These are phyloP conservation scores for Cyclaneusma minus DNA, from an alignment of 2,329 filamentous ascomycete genomes.

Conservation along the genomic window DNA sequence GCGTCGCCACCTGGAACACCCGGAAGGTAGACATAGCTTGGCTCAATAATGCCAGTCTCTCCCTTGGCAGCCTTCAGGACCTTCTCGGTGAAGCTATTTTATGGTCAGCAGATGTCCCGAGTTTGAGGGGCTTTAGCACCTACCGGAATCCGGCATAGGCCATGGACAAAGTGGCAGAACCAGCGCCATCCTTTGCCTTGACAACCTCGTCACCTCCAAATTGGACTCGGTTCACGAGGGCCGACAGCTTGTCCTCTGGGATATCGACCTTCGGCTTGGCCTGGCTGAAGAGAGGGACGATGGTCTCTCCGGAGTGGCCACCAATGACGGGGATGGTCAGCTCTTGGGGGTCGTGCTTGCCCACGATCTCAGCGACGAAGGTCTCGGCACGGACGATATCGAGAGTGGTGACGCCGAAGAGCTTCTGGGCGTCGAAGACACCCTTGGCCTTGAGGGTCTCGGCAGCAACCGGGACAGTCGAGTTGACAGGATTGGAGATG, in stretches of 20 bases:
- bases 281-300: conserved; percentile 94
- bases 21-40: conserved; percentile 88
- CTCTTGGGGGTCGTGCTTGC: conserved; percentile 69
- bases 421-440: conserved; percentile 87
- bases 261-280: conserved; percentile 66
- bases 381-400: conserved; percentile 97
- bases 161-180: conserved; percentile 87
- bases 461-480: conserved; percentile 90
- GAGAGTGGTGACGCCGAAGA: conserved; percentile 97
- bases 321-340: conserved; percentile 84
- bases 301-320: conserved; percentile 95
- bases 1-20: conserved; percentile 78
- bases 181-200: conserved; percentile 83
- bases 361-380: conserved; percentile 75
- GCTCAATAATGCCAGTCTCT: conserved; percentile 85
- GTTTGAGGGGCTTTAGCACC: conserved; percentile 11
- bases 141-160: conserved; percentile 89
- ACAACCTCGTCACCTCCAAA: conserved; percentile 97
- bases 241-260: conserved; percentile 78
- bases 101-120: conserved; percentile 5
- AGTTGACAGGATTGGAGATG: conserved; percentile 99
- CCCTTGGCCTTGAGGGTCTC: conserved; percentile 89
- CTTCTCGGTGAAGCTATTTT: conserved; percentile 73
- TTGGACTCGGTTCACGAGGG: conserved; percentile 85
- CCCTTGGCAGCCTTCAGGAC: conserved; percentile 86